phyloP scores from a whole-genome alignment of 495 filamentous ascomycete species.

The Penicillium bovifimosum region DNA sequence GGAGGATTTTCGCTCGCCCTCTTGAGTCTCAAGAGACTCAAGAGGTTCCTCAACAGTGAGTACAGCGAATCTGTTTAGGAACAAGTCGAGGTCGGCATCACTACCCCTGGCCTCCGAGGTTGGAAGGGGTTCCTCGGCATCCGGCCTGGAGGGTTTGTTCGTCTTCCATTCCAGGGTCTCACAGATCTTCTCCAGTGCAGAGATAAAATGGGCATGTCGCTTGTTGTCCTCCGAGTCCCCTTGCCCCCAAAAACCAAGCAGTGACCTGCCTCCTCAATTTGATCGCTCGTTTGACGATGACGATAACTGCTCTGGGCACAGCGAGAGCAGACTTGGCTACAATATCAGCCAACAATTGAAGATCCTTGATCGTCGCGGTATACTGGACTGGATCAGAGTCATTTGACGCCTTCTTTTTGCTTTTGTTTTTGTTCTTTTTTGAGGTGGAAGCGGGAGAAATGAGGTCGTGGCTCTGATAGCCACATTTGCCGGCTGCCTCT shows the following conservation, averaged over 20 bases:
- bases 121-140: constrained; percentile 12
- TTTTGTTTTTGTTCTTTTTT: constrained; percentile 18
- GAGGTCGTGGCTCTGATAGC: constrained; percentile 22
- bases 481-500: constrained; percentile 35
- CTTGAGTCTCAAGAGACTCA: constrained; percentile 13
- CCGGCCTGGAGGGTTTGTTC: constrained; percentile 12
- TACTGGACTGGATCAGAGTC: constrained; percentile 15
- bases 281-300: constrained; percentile 25
- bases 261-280: constrained; percentile 27
- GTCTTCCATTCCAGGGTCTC: constrained; percentile 26
- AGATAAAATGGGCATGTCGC: constrained; percentile 27
- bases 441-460: constrained; percentile 7
- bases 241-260: constrained; percentile 27
- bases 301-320: constrained; percentile 21
- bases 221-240: constrained; percentile 17
- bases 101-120: constrained; percentile 8
- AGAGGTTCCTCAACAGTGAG: constrained; percentile 32
- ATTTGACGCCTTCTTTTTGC: constrained; percentile 15
- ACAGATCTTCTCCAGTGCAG: constrained; percentile 24
- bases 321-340: constrained; percentile 21
- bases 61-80: constrained; percentile 26
- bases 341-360: constrained; percentile 27
- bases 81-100: constrained; percentile 12
- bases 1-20: constrained; percentile 3
- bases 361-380: constrained; percentile 20